Evolutionary conservation across 306 rosid genomes (phyloP).

Genomic region (Quercus rubra): DNA sequence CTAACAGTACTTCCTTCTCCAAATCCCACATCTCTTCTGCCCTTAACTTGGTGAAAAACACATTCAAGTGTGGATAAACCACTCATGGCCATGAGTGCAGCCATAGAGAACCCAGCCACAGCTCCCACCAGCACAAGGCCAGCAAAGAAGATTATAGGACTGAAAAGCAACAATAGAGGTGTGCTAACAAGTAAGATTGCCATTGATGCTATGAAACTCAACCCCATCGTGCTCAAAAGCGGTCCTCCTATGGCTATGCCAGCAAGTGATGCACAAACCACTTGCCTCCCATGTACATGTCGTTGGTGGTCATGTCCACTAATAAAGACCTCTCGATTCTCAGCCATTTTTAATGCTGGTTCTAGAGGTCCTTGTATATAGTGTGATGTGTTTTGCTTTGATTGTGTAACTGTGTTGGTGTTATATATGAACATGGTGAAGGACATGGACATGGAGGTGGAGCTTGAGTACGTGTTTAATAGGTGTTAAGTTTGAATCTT

Average conservation of each 20-base stretch:
- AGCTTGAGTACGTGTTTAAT: neutral
- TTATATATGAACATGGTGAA: neutral
- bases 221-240: conserved; percentile 24
- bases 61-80: neutral
- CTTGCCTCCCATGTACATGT: neutral
- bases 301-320: neutral
- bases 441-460: neutral
- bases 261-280: neutral
- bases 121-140: conserved; percentile 4
- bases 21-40: neutral
- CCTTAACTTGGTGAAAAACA: conserved; percentile 4
- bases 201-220: conserved; percentile 23
- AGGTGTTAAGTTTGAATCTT: neutral
- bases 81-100: conserved; percentile 6
- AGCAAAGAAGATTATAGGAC: conserved; percentile 13
- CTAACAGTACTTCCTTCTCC: neutral
- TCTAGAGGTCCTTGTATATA: neutral
- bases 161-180: conserved; percentile 24
- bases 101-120: conserved; percentile 2
- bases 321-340: neutral
- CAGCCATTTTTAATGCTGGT: neutral
- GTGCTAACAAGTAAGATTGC: conserved; percentile 18
- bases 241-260: conserved; percentile 24
- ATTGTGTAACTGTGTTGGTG: neutral
- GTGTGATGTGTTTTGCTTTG: neutral